Base-by-base conservation (phyloP, 495 filamentous ascomycete species). In the Aspergillus taichungensis region DNA sequence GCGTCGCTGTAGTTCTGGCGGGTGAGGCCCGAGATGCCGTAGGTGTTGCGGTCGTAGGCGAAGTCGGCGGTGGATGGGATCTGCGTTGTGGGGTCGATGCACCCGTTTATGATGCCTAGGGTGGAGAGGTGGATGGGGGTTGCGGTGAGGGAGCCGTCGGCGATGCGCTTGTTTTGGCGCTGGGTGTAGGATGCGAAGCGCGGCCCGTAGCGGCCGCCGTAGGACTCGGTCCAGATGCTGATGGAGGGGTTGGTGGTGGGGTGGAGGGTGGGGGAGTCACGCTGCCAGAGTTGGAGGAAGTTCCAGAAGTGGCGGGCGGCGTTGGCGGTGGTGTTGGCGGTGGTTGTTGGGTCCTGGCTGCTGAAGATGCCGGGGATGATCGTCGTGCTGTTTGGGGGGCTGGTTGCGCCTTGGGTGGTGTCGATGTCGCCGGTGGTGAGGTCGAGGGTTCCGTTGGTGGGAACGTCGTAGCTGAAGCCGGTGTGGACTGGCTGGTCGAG, bases 191-290 rank as follows among this genome's bases (percentile, higher is more conserved):
- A 67, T 31, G 77, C 73, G 50, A 82, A 84, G 1, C 77, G 65
- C 0, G 82, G 83, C 0, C 80, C 83, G 37, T 84, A 85, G 29
- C 79, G 80, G 1, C 81, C 81, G 9, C 83, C 82, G 48, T 85
- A 85, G 11, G 74, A 77, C 52, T 76, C 74, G 0, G 71, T 73
- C 64, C 66, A 67, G 40, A 80, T 71, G 49, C 66, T 75, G 30
- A 84, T 72, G 1, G 71, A n/a, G n/a, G n/a, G 59, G 24, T 76
- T 68, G 44, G 78, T 64, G 39, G 68, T 67, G 0, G 77, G 77
- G 45, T 75, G 72, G 53, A 79, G 79, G 27, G 63, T 61, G 0
- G 73, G 75, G 43, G 78, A 79, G 35, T 75, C 71, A 13, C 66
- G 51, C 48, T 79, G 74, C 74, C 75, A 78, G 8, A 66, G 69